Base-by-base conservation (phyloP, 208 protist genomes). In the Crithidia sp. region DNA sequence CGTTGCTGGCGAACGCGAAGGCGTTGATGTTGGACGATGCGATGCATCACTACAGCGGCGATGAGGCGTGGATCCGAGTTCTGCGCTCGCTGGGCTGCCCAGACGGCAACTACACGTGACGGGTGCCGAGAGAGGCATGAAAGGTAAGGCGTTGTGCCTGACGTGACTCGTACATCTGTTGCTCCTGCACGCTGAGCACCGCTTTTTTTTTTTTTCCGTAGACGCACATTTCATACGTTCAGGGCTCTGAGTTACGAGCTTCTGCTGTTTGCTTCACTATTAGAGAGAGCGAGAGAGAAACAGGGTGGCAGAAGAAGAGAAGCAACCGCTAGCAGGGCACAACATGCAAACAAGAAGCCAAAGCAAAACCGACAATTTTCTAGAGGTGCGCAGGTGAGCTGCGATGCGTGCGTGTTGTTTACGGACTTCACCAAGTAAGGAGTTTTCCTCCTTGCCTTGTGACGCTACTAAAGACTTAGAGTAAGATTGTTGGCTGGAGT, bases 41-140 rank as follows among this genome's bases (percentile, higher is more conserved):
- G n/a, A 7, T 89, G 67, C 88, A 90, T 52, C 88, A 93, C 58
- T 87, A 89, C 62, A 76, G 75, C 66, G 83, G 78, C 14, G 88
- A 90, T 57, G 85, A 90, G 58, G 76, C 77, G 40, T 93, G 88
- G 88, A 36, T 89, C 6, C 82, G 88, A 7, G 71, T 90, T 40
- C 55, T 88, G 62, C 85, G 79, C 17, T 64, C 79, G 12, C 52
- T 93, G 8, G 88, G 81, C 19, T 74, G 74, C 67, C 19, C 19
- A 12, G 55, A 67, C n/a, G 28, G 28, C 28, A 28, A 28, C 28
- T 28, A 28, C 28, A 1, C 28, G 28, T 28, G 28, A 28, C 0
- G 28, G 28, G 28, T 28, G 28, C 28, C 28, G 28, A 28, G 28
- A 28, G 28, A 28, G 28, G 0, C 28, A 13, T 37, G 39, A 61